These are phyloP conservation scores for Pseudofabraea citricarpa DNA, from an alignment of 2,329 filamentous ascomycete genomes.

Conservation along the genomic window DNA sequence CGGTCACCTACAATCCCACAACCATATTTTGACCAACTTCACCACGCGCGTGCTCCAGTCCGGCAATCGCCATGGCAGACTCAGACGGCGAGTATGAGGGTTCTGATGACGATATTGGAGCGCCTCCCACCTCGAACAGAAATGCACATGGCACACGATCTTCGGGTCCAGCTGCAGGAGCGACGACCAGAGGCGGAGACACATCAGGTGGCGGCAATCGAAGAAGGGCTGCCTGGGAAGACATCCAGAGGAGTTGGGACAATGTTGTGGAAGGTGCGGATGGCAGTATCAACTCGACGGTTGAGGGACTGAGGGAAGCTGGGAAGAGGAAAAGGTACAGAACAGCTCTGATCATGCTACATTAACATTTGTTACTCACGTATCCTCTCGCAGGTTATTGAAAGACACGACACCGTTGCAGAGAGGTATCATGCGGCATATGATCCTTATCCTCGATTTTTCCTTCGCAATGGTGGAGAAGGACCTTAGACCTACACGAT, in stretches of 20 bases:
- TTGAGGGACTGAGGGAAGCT: slow-evolving; percentile 73
- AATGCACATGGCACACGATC: slow-evolving; percentile 24
- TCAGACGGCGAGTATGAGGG: slow-evolving; percentile 67
- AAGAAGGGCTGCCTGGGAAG: slow-evolving; percentile 57
- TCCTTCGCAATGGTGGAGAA: slow-evolving; percentile 94
- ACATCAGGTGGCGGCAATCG: slow-evolving; percentile 27
- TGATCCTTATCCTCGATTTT: slow-evolving; percentile 87
- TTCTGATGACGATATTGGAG: slow-evolving; percentile 59
- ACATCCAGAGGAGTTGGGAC: slow-evolving; percentile 66
- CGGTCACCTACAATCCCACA: background rate
- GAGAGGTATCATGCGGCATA: slow-evolving; percentile 93
- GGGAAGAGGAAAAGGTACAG: slow-evolving; percentile 69
- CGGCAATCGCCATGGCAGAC: slow-evolving; percentile 53
- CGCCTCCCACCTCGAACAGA: slow-evolving; percentile 13
- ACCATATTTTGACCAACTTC: background rate
- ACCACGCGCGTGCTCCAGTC: background rate
- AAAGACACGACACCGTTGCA: slow-evolving; percentile 95
- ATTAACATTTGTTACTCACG: no score
- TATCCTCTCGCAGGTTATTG: slow-evolving; percentile 61
- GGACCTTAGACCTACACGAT: slow-evolving; percentile 84
- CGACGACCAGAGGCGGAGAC: slow-evolving; percentile 23
- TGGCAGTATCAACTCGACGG: slow-evolving; percentile 65
- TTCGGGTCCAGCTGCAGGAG: slow-evolving; percentile 21
- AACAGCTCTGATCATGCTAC: no score
- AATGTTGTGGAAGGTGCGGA: slow-evolving; percentile 73